A percentile compares a stretch with the other conserved stretches of the same genome.
Conservation (phyloP, 163 green algal genomes). For the Chloroidium sp. region DNA sequence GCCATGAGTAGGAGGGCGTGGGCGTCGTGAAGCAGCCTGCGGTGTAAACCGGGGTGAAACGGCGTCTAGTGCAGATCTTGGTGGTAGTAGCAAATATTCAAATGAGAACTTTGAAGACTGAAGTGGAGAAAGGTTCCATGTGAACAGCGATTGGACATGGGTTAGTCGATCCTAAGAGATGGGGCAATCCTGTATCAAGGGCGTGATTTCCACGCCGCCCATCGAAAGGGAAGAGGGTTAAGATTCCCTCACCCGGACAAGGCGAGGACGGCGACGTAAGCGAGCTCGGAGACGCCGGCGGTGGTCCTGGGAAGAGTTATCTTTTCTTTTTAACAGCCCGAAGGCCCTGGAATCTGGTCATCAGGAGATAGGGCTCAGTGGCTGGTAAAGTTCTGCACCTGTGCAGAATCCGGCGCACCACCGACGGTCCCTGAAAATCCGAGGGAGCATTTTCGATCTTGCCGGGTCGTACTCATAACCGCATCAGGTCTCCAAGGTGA, state of each 20-base stretch:
- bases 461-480: conserved; percentile 88
- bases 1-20: conserved; percentile 82
- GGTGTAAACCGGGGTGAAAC: conserved; percentile 79
- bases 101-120: conserved; percentile 92
- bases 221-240: conserved; percentile 90
- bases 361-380: conserved; percentile 77
- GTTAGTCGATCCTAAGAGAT: conserved; percentile 93
- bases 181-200: conserved; percentile 80
- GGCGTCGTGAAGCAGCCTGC: conserved; percentile 64
- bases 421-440: conserved; percentile 83
- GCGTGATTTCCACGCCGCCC: conserved; percentile 55
- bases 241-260: conserved; percentile 86
- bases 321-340: conserved; percentile 89
- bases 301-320: conserved; percentile 81
- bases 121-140: conserved; percentile 93
- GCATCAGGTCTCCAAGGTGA: conserved; percentile 92
- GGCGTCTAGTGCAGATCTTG: conserved; percentile 89
- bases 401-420: conserved; percentile 72
- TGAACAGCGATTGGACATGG: conserved; percentile 93
- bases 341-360: conserved; percentile 83
- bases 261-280: conserved; percentile 75
- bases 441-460: conserved; percentile 70
- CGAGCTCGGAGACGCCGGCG: conserved; percentile 71
- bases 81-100: conserved; percentile 94
- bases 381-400: conserved; percentile 76